These are phyloP conservation scores for Fusarium newnesense DNA, from an alignment of 2,329 filamentous ascomycete genomes.

Conservation along the genomic window DNA sequence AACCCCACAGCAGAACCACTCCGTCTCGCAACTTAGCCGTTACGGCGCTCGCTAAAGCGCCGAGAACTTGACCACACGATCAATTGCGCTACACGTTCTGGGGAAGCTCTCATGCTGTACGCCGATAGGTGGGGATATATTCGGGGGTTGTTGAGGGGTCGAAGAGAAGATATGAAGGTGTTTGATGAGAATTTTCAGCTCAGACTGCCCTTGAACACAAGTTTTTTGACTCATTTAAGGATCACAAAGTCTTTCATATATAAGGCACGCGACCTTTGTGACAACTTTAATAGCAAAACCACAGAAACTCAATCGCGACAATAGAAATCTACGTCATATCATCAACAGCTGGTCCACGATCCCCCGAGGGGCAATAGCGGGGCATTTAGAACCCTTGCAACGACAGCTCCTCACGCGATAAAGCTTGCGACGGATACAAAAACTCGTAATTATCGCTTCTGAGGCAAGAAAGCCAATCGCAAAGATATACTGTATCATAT, in stretches of 20 bases:
- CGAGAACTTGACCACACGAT: conserved; percentile 21
- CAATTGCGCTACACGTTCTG: conserved; percentile 21
- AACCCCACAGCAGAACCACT: conserved; percentile 27
- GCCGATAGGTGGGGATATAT: conserved; percentile 45
- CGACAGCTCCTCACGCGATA: conserved; percentile 36
- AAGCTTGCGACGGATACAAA: conserved; percentile 22
- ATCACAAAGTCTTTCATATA: neutral
- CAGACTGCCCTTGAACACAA: neutral
- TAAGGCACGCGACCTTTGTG: neutral
- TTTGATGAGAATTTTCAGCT: neutral
- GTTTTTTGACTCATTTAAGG: neutral
- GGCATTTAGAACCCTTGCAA: conserved; percentile 39
- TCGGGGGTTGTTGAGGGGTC: conserved; percentile 32
- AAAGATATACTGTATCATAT: neutral
- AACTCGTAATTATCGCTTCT: neutral
- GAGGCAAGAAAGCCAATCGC: neutral
- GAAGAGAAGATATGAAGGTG: neutral
- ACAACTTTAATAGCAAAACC: neutral
- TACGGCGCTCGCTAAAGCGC: conserved; percentile 25
- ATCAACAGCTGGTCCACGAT: conserved; percentile 19
- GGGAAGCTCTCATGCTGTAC: conserved; percentile 26
- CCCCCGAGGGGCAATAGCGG: conserved; percentile 39
- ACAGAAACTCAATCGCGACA: neutral
- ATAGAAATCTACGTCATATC: conserved; percentile 30
- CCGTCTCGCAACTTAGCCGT: neutral